These are phyloP conservation scores for Boehmeria nivea DNA, from an alignment of 306 rosid species.

Conservation along the genomic window DNA sequence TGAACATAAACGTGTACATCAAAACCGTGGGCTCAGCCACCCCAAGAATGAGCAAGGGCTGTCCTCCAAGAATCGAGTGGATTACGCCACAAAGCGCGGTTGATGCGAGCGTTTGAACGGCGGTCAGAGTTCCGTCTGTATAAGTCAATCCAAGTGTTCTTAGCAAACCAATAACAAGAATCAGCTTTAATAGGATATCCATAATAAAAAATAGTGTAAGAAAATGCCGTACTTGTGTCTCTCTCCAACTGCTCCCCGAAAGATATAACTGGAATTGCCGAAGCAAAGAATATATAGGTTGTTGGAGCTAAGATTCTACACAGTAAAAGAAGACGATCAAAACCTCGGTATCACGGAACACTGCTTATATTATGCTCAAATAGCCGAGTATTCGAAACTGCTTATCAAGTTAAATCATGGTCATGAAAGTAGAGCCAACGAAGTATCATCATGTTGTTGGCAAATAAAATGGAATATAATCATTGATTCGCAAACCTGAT, in stretches of 20 bases:
- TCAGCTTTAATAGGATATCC: constrained; percentile 16
- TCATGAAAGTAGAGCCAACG: constrained; percentile 15
- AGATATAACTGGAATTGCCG: constrained; percentile 93
- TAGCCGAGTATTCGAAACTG: no score
- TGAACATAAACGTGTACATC: constrained; percentile 88
- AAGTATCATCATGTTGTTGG: background rate
- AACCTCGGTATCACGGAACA: constrained; percentile 7
- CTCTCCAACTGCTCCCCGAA: constrained; percentile 97
- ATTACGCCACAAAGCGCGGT: constrained; percentile 82
- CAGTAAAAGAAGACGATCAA: constrained; percentile 14
- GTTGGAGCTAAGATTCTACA: constrained; percentile 96
- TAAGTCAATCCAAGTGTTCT: constrained; percentile 25
- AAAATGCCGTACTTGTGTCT: constrained; percentile 46
- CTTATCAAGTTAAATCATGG: constrained; percentile 9
- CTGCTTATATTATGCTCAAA: no score
- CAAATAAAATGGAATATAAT: background rate
- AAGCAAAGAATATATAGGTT: constrained; percentile 93
- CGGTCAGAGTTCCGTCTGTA: constrained; percentile 85
- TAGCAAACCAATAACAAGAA: constrained; percentile 26
- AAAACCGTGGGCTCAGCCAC: constrained; percentile 97
- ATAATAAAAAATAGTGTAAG: no score
- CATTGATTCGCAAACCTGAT: constrained; percentile 51
- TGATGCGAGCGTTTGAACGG: constrained; percentile 95
- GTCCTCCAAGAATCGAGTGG: constrained; percentile 91
- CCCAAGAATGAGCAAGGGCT: constrained; percentile 91